These are phyloP conservation scores for Metarhizium guizhouense DNA, from an alignment of 2,329 filamentous ascomycete genomes.

Conservation along the genomic window DNA sequence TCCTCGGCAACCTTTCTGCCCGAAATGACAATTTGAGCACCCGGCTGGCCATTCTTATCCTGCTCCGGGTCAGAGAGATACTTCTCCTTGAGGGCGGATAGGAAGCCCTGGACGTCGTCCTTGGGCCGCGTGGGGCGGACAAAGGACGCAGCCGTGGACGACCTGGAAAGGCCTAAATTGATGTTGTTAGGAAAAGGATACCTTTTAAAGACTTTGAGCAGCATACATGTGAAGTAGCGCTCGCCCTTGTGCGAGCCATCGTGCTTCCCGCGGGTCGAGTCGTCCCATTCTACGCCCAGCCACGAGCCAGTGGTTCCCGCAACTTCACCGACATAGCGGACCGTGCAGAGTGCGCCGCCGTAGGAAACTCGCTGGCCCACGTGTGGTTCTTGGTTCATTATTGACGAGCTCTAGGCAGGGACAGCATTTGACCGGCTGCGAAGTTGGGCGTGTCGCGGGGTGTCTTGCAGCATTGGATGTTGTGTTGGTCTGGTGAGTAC, in stretches of 20 bases:
- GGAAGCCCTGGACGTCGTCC: slow-evolving; percentile 62
- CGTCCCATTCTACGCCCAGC: slow-evolving; percentile 97
- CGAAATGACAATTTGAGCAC: slow-evolving; percentile 54
- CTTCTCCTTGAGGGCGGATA: slow-evolving; percentile 73
- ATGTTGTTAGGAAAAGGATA: background rate
- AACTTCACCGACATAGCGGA: slow-evolving; percentile 74
- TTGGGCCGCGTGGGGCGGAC: slow-evolving; percentile 65
- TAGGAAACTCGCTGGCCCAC: slow-evolving; percentile 74
- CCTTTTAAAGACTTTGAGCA: background rate
- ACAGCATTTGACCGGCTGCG: background rate
- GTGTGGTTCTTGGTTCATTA: slow-evolving; percentile 32
- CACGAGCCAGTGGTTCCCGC: slow-evolving; percentile 68
- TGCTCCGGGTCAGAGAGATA: slow-evolving; percentile 56
- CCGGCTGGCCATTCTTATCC: slow-evolving; percentile 25
- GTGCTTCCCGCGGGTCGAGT: slow-evolving; percentile 78
- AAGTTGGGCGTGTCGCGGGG: background rate
- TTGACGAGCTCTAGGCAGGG: background rate
- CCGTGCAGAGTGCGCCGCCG: slow-evolving; percentile 67
- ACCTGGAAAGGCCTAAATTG: slow-evolving; percentile 47
- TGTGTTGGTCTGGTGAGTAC: background rate
- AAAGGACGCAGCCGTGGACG: slow-evolving; percentile 73
- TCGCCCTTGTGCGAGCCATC: slow-evolving; percentile 71
- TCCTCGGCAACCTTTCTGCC: slow-evolving; percentile 77
- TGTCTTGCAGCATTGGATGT: background rate
- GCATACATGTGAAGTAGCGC: slow-evolving; percentile 74